Percentiles rank a stretch among this genome's conserved stretches.
Conservation (phyloP, 2,329 filamentous ascomycete genomes). For the Colletotrichum sp. region DNA sequence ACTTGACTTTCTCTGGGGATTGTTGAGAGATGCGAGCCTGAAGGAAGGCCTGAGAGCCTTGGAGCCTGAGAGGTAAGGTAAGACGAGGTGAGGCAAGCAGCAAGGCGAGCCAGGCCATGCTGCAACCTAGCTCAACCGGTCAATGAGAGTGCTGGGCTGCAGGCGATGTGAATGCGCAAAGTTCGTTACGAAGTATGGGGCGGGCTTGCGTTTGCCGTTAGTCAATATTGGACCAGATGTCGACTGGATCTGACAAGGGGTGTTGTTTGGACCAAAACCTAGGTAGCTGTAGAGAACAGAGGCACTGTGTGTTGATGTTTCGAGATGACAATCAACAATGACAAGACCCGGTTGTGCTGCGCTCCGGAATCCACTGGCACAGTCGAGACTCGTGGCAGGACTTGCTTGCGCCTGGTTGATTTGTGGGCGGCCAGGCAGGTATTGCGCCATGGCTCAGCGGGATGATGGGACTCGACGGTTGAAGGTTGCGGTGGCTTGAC, state of each 20-base stretch:
- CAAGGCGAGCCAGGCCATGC: neutral
- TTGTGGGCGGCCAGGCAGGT: neutral
- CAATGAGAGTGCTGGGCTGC: constrained; percentile 1
- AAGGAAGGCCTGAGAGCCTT: neutral
- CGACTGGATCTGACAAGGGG: neutral
- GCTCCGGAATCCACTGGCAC: neutral
- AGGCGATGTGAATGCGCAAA: constrained; percentile 5
- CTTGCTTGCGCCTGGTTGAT: neutral
- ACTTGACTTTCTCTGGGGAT: neutral
- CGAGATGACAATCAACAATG: neutral
- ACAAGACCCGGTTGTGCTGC: neutral
- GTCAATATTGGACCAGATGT: constrained; percentile 18
- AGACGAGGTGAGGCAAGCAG: neutral
- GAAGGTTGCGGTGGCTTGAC: neutral
- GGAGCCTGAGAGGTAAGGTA: neutral
- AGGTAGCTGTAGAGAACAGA: neutral
- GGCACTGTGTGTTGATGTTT: neutral
- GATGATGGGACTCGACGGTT: constrained; percentile 8
- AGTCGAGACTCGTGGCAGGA: neutral
- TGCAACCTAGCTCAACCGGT: neutral
- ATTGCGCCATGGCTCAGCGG: constrained; percentile 17
- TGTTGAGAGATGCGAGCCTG: neutral
- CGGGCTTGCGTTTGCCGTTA: constrained; percentile 18
- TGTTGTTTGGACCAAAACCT: constrained; percentile 2
- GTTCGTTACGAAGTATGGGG: constrained; percentile 18